phyloP scores from a whole-genome alignment of 306 rosid species.

The Potentilla sterilis region DNA sequence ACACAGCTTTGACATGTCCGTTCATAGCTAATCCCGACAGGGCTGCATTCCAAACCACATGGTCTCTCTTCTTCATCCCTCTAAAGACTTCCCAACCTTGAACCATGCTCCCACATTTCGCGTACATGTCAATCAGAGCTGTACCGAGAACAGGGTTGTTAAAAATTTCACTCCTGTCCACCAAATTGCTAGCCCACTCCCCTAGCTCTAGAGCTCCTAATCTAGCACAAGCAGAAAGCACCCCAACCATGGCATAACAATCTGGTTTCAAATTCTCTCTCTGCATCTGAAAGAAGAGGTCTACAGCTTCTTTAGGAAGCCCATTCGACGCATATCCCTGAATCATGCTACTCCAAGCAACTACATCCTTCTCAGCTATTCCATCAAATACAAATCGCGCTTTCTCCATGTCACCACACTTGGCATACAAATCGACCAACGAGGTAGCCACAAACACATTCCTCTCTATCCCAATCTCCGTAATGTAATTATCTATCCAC shows the following conservation, averaged over 20 bases:
- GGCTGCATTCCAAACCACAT: constrained; percentile 58
- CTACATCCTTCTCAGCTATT: constrained; percentile 58
- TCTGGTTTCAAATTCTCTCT: constrained; percentile 53
- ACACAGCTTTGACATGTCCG: constrained; percentile 57
- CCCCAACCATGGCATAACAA: constrained; percentile 65
- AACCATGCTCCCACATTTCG: constrained; percentile 66
- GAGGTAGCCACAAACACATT: constrained; percentile 62
- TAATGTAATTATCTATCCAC: constrained; percentile 57
- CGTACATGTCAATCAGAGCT: constrained; percentile 68
- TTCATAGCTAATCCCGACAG: constrained; percentile 66
- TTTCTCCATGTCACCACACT: constrained; percentile 60
- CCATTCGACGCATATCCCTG: constrained; percentile 66
- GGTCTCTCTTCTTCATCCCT: constrained; percentile 54
- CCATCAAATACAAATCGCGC: constrained; percentile 46
- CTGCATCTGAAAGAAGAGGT: constrained; percentile 62
- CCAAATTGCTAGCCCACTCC: constrained; percentile 51
- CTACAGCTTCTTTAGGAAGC: constrained; percentile 49
- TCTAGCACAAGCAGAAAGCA: constrained; percentile 64
- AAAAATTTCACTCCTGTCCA: constrained; percentile 47
- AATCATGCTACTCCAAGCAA: constrained; percentile 73
- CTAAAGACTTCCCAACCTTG: constrained; percentile 54
- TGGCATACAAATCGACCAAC: constrained; percentile 59
- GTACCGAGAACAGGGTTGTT: constrained; percentile 60
- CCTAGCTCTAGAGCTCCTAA: constrained; percentile 66
- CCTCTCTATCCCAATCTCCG: constrained; percentile 38